Conservation (phyloP, 768 basidiomycete genomes). For the Tylopilus vinaceipallidus region DNA sequence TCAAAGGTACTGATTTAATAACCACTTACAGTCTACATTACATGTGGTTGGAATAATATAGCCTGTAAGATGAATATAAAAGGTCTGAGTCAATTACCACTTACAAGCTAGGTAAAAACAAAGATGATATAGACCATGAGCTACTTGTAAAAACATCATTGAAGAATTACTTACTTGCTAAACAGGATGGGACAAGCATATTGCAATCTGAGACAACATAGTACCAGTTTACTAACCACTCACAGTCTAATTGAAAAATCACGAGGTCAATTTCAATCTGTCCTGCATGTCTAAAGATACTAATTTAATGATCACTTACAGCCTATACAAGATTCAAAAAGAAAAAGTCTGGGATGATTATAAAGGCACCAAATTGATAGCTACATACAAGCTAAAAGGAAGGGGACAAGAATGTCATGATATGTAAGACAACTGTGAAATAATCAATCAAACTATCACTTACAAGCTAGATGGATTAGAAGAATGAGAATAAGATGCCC, state of each 20-base stretch:
- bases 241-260: not conserved
- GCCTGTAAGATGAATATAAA: not conserved
- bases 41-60: not conserved
- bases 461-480: not conserved
- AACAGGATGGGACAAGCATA: no score
- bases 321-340: not conserved
- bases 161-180: no score
- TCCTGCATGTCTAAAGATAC: no score
- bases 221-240: not conserved
- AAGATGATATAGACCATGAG: no score
- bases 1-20: not conserved
- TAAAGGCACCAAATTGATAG: not conserved
- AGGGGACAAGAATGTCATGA: not conserved
- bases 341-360: not conserved
- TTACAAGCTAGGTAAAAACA: not conserved
- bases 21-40: not conserved
- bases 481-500: no score
- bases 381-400: not conserved
- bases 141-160: not conserved
- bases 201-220: not conserved
- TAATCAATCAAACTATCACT: not conserved
- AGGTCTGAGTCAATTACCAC: not conserved
- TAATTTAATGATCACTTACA: not conserved
- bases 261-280: no score
- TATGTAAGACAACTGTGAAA: not conserved